Percentiles rank a stretch among this genome's conserved stretches.
phyloP scores from a whole-genome alignment of 306 rosid genomes.

The Inga oerstediana region DNA sequence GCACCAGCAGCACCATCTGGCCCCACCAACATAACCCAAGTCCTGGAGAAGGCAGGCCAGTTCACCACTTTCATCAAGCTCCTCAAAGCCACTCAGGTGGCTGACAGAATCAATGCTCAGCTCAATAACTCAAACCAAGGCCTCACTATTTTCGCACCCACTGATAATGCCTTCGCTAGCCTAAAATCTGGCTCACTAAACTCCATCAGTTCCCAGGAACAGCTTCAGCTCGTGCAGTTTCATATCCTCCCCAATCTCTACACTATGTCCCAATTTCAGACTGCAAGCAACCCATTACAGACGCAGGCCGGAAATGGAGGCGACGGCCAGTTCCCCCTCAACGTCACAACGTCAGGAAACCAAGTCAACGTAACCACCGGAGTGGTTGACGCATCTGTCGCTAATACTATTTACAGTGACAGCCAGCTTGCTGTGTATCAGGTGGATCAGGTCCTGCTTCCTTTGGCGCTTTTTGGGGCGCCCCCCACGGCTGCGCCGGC shows the following conservation, averaged over 20 bases:
- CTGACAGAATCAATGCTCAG: constrained; percentile 76
- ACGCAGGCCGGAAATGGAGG: constrained; percentile 87
- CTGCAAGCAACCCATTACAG: constrained; percentile 75
- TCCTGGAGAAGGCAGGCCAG: constrained; percentile 88
- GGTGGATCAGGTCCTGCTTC: constrained; percentile 87
- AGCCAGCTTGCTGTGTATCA: constrained; percentile 75
- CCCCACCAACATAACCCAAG: constrained; percentile 64
- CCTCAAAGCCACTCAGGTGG: constrained; percentile 58
- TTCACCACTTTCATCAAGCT: constrained; percentile 80
- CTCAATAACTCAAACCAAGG: constrained; percentile 86
- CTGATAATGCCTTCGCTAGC: constrained; percentile 72
- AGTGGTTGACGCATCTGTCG: constrained; percentile 62
- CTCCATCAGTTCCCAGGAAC: constrained; percentile 70
- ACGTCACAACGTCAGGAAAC: constrained; percentile 84
- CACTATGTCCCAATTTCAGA: constrained; percentile 75
- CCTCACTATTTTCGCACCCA: constrained; percentile 85
- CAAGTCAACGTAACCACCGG: constrained; percentile 87
- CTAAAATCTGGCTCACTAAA: constrained; percentile 74
- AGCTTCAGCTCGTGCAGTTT: constrained; percentile 70
- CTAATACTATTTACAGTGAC: constrained; percentile 70
- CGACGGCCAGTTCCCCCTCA: constrained; percentile 73
- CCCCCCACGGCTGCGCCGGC: constrained; percentile 46
- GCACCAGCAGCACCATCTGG: constrained; percentile 59
- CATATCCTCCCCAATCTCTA: constrained; percentile 69
- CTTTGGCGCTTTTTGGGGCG: constrained; percentile 59